A percentile compares a stretch with the other conserved stretches of the same genome.
Conservation (phyloP, 2,329 filamentous ascomycete genomes). For the Sordariomycetes sp. region DNA sequence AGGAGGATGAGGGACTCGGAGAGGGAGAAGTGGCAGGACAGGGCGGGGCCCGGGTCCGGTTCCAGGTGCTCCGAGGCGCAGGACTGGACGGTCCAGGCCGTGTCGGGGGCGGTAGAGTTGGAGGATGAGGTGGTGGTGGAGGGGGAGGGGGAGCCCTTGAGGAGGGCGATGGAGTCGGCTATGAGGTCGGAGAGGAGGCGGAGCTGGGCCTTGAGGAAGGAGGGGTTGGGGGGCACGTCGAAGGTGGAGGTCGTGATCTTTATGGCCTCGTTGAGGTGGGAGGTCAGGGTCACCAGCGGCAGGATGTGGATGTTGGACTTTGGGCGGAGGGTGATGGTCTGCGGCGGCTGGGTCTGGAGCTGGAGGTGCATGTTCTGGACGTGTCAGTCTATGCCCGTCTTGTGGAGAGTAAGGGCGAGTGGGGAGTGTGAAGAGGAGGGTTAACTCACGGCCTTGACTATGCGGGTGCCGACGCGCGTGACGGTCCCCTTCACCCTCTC, state of each 20-base stretch:
- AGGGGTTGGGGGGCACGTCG: conserved; percentile 44
- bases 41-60: conserved; percentile 37
- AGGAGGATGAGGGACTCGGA: conserved; percentile 62
- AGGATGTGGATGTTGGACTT: conserved; percentile 47
- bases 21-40: conserved; percentile 67
- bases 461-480: conserved; percentile 78
- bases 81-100: conserved; percentile 32
- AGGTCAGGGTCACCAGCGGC: conserved; percentile 61
- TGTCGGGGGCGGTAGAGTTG: conserved; percentile 19
- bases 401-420: too few species aligned
- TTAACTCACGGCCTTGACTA: conserved; percentile 72
- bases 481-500: conserved; percentile 89
- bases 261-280: conserved; percentile 72
- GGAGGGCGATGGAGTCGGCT: conserved; percentile 35
- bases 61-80: conserved; percentile 31
- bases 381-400: not conserved
- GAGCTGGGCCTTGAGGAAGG: conserved; percentile 44
- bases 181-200: conserved; percentile 44
- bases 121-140: not conserved
- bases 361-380: conserved; percentile 64
- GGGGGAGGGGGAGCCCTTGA: conserved; percentile 39
- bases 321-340: conserved; percentile 37
- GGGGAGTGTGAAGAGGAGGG: not conserved
- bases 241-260: conserved; percentile 73
- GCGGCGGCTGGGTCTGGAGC: conserved; percentile 53